Conservation (phyloP, 495 filamentous ascomycete genomes). For the Aeminium ludgeri region DNA sequence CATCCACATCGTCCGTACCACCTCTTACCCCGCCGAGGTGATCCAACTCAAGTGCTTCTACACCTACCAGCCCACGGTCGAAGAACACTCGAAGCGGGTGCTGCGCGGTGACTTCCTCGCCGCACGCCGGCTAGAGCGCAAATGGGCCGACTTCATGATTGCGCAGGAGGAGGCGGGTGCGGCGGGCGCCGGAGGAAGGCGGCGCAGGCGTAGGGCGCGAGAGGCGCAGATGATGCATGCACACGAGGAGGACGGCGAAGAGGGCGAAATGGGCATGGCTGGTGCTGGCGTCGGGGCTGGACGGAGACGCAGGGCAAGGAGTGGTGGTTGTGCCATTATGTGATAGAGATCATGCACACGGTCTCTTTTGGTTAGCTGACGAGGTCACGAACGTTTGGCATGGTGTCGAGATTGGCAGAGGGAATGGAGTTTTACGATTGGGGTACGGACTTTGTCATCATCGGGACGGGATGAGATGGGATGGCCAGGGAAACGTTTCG, state of each 20-base stretch:
- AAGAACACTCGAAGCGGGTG: conserved; percentile 78
- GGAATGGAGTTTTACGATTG: too few relatives aligned
- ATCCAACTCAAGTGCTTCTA: conserved; percentile 86
- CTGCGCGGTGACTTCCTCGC: conserved; percentile 52
- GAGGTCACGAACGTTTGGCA: too few relatives aligned
- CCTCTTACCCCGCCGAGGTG: conserved; percentile 49
- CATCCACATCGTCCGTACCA: conserved; percentile 14
- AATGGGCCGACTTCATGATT: conserved; percentile 93
- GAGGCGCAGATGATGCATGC: conserved; percentile 60
- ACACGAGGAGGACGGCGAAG: conserved; percentile 55
- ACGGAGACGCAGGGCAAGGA: conserved; percentile 37
- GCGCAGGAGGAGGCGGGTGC: conserved; percentile 68
- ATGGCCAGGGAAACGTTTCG: too few relatives aligned
- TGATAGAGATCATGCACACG: conserved; percentile 18
- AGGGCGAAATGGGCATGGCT: conserved; percentile 11
- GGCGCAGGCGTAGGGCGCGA: conserved; percentile 55
- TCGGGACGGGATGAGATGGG: too few relatives aligned
- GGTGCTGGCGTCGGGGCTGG: conserved; percentile 14
- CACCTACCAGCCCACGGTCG: conserved; percentile 84
- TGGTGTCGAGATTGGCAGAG: too few relatives aligned
- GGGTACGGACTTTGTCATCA: too few relatives aligned
- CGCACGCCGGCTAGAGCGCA: conserved; percentile 60
- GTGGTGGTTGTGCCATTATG: conserved; percentile 40
- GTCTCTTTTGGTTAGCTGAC: too few relatives aligned
- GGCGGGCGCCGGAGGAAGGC: conserved; percentile 37